These are phyloP conservation scores for Oryza meyeriana DNA, from an alignment of 176 grass and related monocot genomes.

Conservation along the genomic window DNA sequence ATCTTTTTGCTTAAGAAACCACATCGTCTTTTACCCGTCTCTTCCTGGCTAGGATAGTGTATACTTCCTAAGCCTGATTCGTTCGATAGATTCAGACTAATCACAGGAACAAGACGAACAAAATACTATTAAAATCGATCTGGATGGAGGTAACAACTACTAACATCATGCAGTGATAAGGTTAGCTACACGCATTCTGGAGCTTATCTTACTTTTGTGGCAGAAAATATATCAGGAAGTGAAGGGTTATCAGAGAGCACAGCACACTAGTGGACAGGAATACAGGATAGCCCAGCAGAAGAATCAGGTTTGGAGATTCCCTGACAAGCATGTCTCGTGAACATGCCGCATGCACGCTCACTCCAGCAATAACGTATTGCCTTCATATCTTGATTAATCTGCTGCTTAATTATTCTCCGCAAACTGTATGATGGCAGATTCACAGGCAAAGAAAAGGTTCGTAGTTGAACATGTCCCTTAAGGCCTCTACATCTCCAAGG, in stretches of 20 bases:
- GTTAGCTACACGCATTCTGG: not conserved
- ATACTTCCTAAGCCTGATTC: not conserved
- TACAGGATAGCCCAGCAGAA: not conserved
- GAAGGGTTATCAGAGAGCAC: not conserved
- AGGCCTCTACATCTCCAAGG: not conserved
- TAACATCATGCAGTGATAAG: not conserved
- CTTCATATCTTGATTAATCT: not conserved
- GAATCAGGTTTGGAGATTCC: not conserved
- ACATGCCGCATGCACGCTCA: not conserved
- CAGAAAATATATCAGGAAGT: not conserved
- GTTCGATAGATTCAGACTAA: not conserved
- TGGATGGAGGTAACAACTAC: not conserved
- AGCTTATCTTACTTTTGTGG: not conserved
- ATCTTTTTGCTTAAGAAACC: not conserved
- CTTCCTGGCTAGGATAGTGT: not conserved
- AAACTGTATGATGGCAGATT: not conserved
- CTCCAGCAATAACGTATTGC: not conserved
- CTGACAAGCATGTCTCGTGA: not conserved
- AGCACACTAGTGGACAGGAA: not conserved
- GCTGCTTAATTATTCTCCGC: not conserved
- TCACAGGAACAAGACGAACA: not conserved
- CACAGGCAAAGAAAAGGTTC: not conserved
- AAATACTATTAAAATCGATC: not conserved
- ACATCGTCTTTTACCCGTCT: not conserved
- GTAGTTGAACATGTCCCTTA: not conserved